Conservation (phyloP, 2,329 filamentous ascomycete genomes). For the Clarireedia homoeocarpa region DNA sequence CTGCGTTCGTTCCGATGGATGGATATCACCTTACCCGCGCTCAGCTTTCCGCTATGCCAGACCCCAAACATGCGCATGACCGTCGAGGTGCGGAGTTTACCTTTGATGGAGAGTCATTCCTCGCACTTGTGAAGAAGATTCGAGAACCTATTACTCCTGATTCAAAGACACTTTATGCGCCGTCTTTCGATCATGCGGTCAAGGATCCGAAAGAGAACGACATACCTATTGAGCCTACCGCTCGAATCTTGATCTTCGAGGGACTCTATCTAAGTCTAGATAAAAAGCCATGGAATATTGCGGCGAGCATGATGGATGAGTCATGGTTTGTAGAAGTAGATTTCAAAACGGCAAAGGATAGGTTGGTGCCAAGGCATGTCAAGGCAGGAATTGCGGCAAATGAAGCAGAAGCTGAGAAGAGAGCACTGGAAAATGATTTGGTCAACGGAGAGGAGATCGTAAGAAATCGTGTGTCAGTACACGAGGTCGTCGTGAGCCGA, state of each 20-base stretch:
- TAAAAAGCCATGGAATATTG: slow-evolving; percentile 57
- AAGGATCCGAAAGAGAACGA: slow-evolving; percentile 69
- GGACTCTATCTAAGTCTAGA: slow-evolving; percentile 71
- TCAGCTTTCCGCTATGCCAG: slow-evolving; percentile 73
- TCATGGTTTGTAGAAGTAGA: slow-evolving; percentile 74
- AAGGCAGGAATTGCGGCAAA: slow-evolving; percentile 67
- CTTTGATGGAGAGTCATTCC: slow-evolving; percentile 74
- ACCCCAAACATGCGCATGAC: slow-evolving; percentile 66
- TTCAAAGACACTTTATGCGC: slow-evolving; percentile 57
- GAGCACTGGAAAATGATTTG: slow-evolving; percentile 80
- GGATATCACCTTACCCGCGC: slow-evolving; percentile 86
- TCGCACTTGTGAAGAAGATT: slow-evolving; percentile 57
- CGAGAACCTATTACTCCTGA: slow-evolving; percentile 48
- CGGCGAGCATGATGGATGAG: slow-evolving; percentile 62
- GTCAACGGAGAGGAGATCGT: slow-evolving; percentile 81
- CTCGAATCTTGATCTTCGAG: slow-evolving; percentile 68
- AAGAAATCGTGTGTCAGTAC: slow-evolving; percentile 51
- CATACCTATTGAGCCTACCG: slow-evolving; percentile 53
- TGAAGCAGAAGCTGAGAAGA: slow-evolving; percentile 59
- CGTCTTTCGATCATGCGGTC: slow-evolving; percentile 70
- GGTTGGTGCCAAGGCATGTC: slow-evolving; percentile 71
- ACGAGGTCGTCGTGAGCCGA: slow-evolving; percentile 61
- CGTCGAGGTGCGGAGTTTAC: slow-evolving; percentile 89
- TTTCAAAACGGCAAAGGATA: slow-evolving; percentile 58
- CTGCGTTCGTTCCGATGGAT: slow-evolving; percentile 84